Conservation (phyloP, 345 rosid species). For the Syzygium jambos region DNA sequence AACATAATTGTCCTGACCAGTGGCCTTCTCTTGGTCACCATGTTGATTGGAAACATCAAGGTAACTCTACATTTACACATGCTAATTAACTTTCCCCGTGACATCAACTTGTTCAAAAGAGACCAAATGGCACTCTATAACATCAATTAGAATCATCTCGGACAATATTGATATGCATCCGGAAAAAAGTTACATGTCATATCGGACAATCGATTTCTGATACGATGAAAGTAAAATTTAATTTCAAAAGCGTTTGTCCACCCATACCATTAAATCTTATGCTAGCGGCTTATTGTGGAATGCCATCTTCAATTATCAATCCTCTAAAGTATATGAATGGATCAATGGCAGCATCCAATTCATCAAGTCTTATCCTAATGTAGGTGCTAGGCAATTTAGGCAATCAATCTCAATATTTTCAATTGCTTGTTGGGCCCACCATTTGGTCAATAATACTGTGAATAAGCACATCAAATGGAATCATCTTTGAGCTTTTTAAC, state of each 20-base stretch:
- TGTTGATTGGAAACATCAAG: constrained; percentile 98
- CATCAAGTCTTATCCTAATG: not conserved
- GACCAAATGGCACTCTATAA: not conserved
- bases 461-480: not conserved
- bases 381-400: not conserved
- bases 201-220: not conserved
- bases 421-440: not conserved
- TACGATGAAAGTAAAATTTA: not conserved
- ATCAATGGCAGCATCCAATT: not conserved
- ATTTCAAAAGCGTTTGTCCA: not conserved
- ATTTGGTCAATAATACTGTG: not conserved
- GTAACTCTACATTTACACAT: constrained; percentile 12
- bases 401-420: constrained; percentile 5
- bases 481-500: not conserved
- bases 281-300: not conserved
- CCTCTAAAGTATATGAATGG: not conserved
- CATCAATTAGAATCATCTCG: not conserved
- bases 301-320: not conserved
- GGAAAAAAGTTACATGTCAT: not conserved
- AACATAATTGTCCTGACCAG: constrained; percentile 88
- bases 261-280: not conserved
- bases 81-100: not conserved
- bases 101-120: not conserved
- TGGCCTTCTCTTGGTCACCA: constrained; percentile 86
- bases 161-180: not conserved